A percentile compares a stretch with the other conserved stretches of the same genome.
Evolutionary conservation across 2,329 filamentous ascomycete species (phyloP).

Genomic region (Leptodontidium sp.): DNA sequence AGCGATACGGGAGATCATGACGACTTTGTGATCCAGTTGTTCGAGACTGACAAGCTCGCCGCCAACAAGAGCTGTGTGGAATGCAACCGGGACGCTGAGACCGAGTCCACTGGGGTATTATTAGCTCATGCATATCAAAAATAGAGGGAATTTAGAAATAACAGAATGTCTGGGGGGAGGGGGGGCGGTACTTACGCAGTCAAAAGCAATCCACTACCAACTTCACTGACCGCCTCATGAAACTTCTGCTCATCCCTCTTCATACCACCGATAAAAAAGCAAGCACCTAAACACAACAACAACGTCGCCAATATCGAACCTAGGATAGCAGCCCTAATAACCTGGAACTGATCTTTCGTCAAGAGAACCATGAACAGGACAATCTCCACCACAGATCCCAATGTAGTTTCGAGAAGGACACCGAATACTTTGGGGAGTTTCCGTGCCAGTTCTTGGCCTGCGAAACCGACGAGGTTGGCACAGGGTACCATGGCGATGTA

Average conservation of each 20-base stretch:
- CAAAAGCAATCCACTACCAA: constrained; percentile 77
- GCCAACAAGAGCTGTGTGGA: constrained; percentile 55
- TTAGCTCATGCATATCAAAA: constrained; percentile 1
- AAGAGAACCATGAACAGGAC: constrained; percentile 83
- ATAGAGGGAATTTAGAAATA: neutral
- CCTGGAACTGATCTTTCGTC: constrained; percentile 60
- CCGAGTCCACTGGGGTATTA: constrained; percentile 52
- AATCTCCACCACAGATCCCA: constrained; percentile 82
- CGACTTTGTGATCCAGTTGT: constrained; percentile 59
- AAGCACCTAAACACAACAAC: constrained; percentile 79
- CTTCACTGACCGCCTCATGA: constrained; percentile 78
- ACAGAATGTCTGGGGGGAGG: neutral
- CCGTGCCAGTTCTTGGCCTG: constrained; percentile 73
- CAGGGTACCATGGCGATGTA: constrained; percentile 82
- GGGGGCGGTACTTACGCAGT: constrained; percentile 67
- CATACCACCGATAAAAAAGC: constrained; percentile 81
- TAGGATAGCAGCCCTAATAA: constrained; percentile 84
- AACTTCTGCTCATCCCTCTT: constrained; percentile 74
- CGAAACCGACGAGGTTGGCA: constrained; percentile 79
- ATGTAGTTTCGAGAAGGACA: constrained; percentile 66
- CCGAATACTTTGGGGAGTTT: constrained; percentile 79
- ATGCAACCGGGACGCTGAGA: constrained; percentile 51
- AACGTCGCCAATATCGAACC: constrained; percentile 87
- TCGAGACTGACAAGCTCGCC: constrained; percentile 42
- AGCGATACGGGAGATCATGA: constrained; percentile 74